phyloP scores from a whole-genome alignment of 2,329 filamentous ascomycete genomes.

The Blastomyces emzantsi region DNA sequence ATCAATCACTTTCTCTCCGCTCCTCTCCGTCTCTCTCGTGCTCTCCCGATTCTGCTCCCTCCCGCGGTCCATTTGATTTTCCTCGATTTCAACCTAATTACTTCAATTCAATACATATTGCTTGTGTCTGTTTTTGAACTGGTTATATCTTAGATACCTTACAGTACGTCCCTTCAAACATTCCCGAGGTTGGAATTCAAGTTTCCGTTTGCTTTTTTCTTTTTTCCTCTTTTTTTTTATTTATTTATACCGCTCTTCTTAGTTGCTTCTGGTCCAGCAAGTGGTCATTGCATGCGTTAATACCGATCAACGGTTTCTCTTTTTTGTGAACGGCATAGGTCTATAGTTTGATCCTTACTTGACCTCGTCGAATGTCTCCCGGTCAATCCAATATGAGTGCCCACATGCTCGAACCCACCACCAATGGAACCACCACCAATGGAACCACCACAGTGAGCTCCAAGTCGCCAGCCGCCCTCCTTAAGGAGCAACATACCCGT shows the following conservation, averaged over 20 bases:
- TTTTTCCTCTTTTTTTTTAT: too few relatives aligned
- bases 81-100: neutral
- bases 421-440: conserved; percentile 8
- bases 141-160: neutral
- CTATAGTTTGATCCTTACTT: neutral
- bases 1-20: neutral
- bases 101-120: neutral
- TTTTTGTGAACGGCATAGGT: neutral
- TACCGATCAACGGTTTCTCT: neutral
- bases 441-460: conserved; percentile 5
- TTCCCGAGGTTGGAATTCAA: neutral
- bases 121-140: neutral
- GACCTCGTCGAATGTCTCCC: neutral
- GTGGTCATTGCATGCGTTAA: neutral
- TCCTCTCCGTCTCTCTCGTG: neutral
- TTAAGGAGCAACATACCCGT: conserved; percentile 46
- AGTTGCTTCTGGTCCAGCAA: neutral
- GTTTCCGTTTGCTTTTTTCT: neutral
- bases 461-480: conserved; percentile 44
- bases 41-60: neutral
- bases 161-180: neutral
- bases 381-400: neutral
- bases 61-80: neutral
- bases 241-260: too few relatives aligned
- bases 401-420: neutral